phyloP scores from a whole-genome alignment of 2,329 filamentous ascomycete genomes.

The Pseudocercospora ulei region DNA sequence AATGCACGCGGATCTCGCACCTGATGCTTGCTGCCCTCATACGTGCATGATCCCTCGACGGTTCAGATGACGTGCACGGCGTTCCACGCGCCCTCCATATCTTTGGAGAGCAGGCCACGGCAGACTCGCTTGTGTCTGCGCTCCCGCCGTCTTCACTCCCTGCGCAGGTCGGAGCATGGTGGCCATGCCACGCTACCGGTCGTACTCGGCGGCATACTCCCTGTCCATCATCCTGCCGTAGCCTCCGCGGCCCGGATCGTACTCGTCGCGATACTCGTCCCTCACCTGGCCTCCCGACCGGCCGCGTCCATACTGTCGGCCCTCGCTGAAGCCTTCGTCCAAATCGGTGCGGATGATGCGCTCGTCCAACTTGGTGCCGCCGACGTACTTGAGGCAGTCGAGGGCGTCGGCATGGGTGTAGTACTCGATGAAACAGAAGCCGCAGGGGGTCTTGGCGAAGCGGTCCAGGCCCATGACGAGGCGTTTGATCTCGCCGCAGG shows the following conservation, averaged over 20 bases:
- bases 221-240: conserved; percentile 65
- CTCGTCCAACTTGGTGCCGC: conserved; percentile 95
- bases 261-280: conserved; percentile 96
- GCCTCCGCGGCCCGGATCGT: conserved; percentile 85
- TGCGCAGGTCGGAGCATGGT: neutral
- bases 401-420: conserved; percentile 95
- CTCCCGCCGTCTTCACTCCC: neutral
- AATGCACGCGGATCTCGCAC: no score
- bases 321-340: conserved; percentile 91
- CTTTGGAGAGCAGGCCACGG: no score
- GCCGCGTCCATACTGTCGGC: conserved; percentile 84
- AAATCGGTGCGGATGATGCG: conserved; percentile 90
- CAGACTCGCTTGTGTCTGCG: neutral
- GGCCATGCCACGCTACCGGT: conserved; percentile 1
- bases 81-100: no score
- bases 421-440: conserved; percentile 99
- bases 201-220: conserved; percentile 29
- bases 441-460: conserved; percentile 94
- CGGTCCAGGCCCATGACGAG: conserved; percentile 96
- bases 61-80: no score
- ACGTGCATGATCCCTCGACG: no score
- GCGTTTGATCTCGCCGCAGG: conserved; percentile 91
- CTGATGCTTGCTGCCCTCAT: no score
- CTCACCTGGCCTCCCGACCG: conserved; percentile 94
- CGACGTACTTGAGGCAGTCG: conserved; percentile 97